Base-by-base conservation (phyloP, 805 yeast genomes). In the Kodamaea hsintzibuensis region DNA sequence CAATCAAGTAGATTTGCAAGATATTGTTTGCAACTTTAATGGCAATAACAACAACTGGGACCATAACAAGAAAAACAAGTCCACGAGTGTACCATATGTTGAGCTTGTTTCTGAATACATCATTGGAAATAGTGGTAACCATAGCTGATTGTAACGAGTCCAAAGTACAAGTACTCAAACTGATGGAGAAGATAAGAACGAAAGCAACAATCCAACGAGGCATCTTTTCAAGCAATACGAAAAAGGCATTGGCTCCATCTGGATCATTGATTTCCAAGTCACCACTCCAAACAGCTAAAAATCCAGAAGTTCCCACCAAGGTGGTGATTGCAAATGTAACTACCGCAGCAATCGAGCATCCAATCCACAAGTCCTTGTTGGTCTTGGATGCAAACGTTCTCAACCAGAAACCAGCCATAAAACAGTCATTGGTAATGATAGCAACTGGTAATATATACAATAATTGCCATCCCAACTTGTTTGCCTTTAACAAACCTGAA, bases 331-430 rank as follows among this genome's bases (percentile, higher is more conserved):
- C 74, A 53, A 87, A 82, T 44, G 85, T 74, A 18, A 88, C 80
- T 54, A 88, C 67, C 0, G 92, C 80, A 0, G 97, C 96, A 55
- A 92, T 73, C 2, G 85, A 77, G 51, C 91, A 82, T 22, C 95
- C 96, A 59, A 89, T 81, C 68, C 81, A 68, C 62, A 92, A 78
- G 64, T 91, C 97, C 59, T 77, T 82, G 70, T 91, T 83, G 7
- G 90, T 74, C 58, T 82, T 83, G 6, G 96, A 86, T 5, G 98
- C 96, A 75, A 92, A 92, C 0, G 98, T 89, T 64, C 98, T 79
- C 56, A 92, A 74, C 98, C 98, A 92, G 68, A 92, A 91, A 0
- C 97, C 97, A 33, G 96, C 82, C 79, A 92, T 74, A 71, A 92
- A 92, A 66, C 92, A 83, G 66, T 91, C 97, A 64, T 92, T 92